Evolutionary conservation across 1,139 yeast species (phyloP).

Genomic region (Taphrina populina): DNA sequence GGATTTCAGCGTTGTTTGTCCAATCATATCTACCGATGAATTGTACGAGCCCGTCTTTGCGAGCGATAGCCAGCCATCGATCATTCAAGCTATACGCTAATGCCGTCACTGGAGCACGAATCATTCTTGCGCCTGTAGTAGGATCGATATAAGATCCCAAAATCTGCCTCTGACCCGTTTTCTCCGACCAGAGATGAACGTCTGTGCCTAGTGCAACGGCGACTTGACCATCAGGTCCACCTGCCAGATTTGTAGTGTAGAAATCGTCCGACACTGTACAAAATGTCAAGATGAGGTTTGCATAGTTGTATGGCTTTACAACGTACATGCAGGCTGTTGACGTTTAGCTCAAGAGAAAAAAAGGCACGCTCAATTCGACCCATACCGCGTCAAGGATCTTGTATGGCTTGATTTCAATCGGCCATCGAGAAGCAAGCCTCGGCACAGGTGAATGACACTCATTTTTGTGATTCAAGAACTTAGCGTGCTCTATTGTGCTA

Average conservation of each 20-base stretch:
- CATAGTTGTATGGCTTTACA: neutral
- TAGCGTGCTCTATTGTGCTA: neutral
- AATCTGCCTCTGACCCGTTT: conserved; percentile 41
- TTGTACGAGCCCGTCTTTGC: conserved; percentile 53
- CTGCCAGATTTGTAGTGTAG: conserved; percentile 72
- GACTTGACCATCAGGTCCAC: conserved; percentile 57
- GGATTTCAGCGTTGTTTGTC: neutral
- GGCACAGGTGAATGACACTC: no score
- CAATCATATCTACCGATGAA: conserved; percentile 43
- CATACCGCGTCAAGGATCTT: conserved; percentile 59
- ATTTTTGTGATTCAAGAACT: no score
- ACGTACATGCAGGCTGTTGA: neutral
- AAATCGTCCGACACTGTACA: conserved; percentile 77
- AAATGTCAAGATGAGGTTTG: no score
- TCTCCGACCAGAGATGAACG: conserved; percentile 66
- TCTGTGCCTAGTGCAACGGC: conserved; percentile 68
- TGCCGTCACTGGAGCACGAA: conserved; percentile 51
- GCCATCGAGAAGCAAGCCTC: neutral
- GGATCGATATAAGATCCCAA: conserved; percentile 37
- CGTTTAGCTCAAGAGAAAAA: neutral
- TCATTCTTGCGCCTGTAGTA: neutral
- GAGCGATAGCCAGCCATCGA: conserved; percentile 59
- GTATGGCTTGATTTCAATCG: conserved; percentile 29
- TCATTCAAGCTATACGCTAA: conserved; percentile 52
- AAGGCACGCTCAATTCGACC: no score